Evolutionary conservation across 1,139 yeast species (phyloP), one percentile per base, ranked within the genome.

Genomic region (Kluyveromyces marxianus): DNA sequence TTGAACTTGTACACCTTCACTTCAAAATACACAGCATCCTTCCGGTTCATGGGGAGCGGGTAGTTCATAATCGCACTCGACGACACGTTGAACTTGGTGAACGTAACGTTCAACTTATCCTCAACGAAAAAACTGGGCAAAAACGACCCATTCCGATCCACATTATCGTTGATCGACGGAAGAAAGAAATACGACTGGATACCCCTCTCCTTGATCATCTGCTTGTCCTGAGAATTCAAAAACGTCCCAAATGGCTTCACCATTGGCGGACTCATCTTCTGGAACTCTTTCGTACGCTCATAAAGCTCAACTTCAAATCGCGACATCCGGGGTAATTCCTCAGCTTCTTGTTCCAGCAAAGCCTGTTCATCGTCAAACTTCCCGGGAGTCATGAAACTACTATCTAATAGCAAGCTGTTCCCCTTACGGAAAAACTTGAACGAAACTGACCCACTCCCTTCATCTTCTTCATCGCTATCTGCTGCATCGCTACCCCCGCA

Each of bases 21-120:
- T 60, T 84, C 94, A 57, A 83, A 84, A 59, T 84, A 84, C 3
- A 82, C 76, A 0, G 83, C 85, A 30, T 83, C 81, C 51, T 70
- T 71, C 49, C 84, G 68, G 51, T 78, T 77, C 48, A 69, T 71
- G 0, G 94, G 94, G 37, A 83, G 63, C 8, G 89, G 82, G 51
- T 74, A 72, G 58, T 83, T 83, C 52, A 83, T 65, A 1, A 75
- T 71, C 0, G 83, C 74, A 3, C 74, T 69, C 2, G 71, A 66
- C 27, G 71, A 60, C n/a, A 56, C 59, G 28, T 58, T 52, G 14
- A 67, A 59, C 36, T 58, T 58, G 7, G 70, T 61, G 55, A 84
- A 83, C 41, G 67, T 62, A 21, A 84, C 63, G 52, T 83, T 90
- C 5, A 85, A 73, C 52, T 75, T 74, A 58, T 83, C 92, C 45